Base-by-base conservation (phyloP, 2,329 filamentous ascomycete species). In the Sporothrix variecibatus region DNA sequence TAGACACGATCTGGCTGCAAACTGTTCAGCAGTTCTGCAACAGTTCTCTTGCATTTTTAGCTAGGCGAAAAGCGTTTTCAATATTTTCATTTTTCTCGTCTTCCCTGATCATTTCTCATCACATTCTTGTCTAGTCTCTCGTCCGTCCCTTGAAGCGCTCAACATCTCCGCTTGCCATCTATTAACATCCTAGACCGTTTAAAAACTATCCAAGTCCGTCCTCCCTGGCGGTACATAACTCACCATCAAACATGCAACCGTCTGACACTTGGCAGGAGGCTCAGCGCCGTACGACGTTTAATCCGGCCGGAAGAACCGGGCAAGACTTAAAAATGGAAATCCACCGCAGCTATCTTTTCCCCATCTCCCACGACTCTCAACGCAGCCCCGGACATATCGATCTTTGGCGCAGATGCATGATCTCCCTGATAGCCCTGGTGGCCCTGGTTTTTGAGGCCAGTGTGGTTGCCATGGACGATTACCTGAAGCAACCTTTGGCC, bases 401-500 rank as follows among this genome's bases (percentile, higher is more conserved):
- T 60, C 56, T 60, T 60, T 31, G 56, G 15, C 15, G 56, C 28
- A 28, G 34, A 12, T 23, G 31, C 60, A 64, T 43, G n/a, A 23
- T 40, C 60, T 15, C 20, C 60, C 34, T 40, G 60, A 23, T 40
- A 34, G 20, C 60, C 11, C 34, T 23, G 56, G 34, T n/a, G 9
- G n/a, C 20, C 3, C 20, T 23, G 60, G n/a, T 15, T 8, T 34
- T 34, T 34, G 12, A 15, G 56, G n/a, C 15, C n/a, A 5, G 20
- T 15, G 38, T 43, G n/a, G 60, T 43, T 26, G 20, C n/a, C 5
- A 64, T 43, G 34, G 34, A n/a, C 38, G 38, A 31, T 67, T 46
- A 46, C 62, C 62, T 28, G 23, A 67, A 67, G 62, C 62, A 67
- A 38, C n/a, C 5, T 64, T 23, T 43, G 26, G 38, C 62, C 62